phyloP scores from a whole-genome alignment of 2,329 filamentous ascomycete species.

The Neophaeococcomyces aloes region DNA sequence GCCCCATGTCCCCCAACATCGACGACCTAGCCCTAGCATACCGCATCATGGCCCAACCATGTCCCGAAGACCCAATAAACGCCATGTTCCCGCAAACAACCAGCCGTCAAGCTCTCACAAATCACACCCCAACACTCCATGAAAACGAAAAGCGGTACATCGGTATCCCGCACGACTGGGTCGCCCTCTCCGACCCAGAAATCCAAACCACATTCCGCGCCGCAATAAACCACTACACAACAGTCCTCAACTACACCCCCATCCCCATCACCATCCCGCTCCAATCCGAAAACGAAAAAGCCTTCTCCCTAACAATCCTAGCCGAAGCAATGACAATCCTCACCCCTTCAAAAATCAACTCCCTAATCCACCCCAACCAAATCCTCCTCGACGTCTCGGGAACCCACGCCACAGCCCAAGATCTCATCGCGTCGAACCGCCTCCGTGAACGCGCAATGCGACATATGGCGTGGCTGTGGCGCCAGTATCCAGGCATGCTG shows the following conservation, averaged over 20 bases:
- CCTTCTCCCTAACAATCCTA: constrained; percentile 69
- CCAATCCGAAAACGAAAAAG: constrained; percentile 59
- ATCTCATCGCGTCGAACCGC: constrained; percentile 63
- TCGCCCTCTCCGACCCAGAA: constrained; percentile 54
- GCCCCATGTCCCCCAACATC: constrained; percentile 66
- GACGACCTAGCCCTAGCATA: constrained; percentile 75
- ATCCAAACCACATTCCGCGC: constrained; percentile 54
- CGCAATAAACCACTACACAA: constrained; percentile 46
- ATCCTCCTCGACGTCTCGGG: constrained; percentile 55
- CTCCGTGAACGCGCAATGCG: constrained; percentile 68
- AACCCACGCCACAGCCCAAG: constrained; percentile 52
- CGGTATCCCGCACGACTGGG: constrained; percentile 59
- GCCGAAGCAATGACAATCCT: constrained; percentile 52
- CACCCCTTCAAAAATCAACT: constrained; percentile 33
- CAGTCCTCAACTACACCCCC: constrained; percentile 31
- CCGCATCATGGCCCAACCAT: constrained; percentile 62
- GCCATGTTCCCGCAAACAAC: constrained; percentile 36
- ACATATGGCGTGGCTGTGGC: constrained; percentile 62
- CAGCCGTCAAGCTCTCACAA: constrained; percentile 27
- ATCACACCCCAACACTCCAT: constrained; percentile 15
- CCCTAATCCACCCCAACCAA: constrained; percentile 19
- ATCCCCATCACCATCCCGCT: constrained; percentile 44
- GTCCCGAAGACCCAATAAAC: constrained; percentile 51
- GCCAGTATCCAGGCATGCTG: constrained; percentile 60
- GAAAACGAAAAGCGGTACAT: constrained; percentile 60